These are phyloP conservation scores for Salix caprea DNA, from an alignment of 345 rosid genomes.

Conservation along the genomic window DNA sequence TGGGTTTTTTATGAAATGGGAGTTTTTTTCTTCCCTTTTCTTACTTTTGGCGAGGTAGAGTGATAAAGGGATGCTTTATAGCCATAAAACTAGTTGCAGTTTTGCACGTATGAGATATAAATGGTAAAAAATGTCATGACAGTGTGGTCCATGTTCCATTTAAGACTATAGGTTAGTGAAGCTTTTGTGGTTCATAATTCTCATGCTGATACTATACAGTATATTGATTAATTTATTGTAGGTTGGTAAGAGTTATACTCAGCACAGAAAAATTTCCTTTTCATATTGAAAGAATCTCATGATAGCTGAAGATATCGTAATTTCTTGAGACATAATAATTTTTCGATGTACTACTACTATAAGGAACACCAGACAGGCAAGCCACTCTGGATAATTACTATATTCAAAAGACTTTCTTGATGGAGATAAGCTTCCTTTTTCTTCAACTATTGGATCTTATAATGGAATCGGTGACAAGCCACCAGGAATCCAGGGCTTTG, in stretches of 20 bases:
- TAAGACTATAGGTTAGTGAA: background rate
- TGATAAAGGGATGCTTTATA: background rate
- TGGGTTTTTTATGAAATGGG: background rate
- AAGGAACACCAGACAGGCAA: slow-evolving; percentile 5
- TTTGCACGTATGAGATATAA: background rate
- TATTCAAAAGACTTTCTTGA: slow-evolving; percentile 11
- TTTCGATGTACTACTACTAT: background rate
- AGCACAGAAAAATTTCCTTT: background rate
- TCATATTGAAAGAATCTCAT: background rate
- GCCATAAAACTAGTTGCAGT: background rate
- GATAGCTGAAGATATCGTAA: background rate
- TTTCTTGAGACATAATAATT: background rate
- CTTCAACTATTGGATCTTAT: slow-evolving; percentile 8
- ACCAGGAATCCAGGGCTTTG: slow-evolving; percentile 51
- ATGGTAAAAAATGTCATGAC: background rate
- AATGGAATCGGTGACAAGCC: slow-evolving; percentile 29
- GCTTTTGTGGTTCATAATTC: slow-evolving; percentile 12
- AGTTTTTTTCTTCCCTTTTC: background rate
- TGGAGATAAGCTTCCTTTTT: slow-evolving; percentile 5
- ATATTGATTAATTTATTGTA: slow-evolving; percentile 3
- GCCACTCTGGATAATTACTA: slow-evolving; percentile 30
- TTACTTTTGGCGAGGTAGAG: background rate
- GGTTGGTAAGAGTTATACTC: slow-evolving; percentile 22
- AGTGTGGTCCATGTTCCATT: slow-evolving; percentile 12
- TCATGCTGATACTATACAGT: background rate